Evolutionary conservation across 352 stramenopile genomes (phyloP).

Genomic region (Pythium grandisporangium): DNA sequence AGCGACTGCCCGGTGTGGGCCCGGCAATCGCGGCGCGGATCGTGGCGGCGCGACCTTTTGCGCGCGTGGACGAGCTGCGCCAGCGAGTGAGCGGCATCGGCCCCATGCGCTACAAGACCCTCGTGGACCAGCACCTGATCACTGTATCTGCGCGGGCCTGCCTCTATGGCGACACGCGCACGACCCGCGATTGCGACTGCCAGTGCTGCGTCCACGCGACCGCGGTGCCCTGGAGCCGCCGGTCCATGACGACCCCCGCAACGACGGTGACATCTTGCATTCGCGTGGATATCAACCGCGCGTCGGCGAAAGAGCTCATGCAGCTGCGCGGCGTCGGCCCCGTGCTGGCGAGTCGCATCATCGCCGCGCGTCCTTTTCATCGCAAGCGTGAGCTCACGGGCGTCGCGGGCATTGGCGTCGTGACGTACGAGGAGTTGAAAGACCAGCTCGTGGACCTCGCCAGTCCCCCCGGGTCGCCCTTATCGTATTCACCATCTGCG

Average conservation of each 20-base stretch:
- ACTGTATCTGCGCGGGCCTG: too few relatives aligned
- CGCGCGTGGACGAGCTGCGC: constrained; percentile 20
- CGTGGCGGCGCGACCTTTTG: constrained; percentile 32
- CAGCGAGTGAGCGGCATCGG: constrained; percentile 41
- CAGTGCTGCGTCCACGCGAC: too few relatives aligned
- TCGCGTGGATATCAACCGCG: constrained; percentile 37
- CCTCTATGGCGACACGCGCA: too few relatives aligned
- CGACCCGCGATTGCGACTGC: too few relatives aligned
- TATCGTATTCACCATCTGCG: background rate
- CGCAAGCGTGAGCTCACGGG: constrained; percentile 35
- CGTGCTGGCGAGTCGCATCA: constrained; percentile 27
- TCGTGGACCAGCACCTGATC: constrained; percentile 4
- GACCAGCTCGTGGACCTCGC: constrained; percentile 4
- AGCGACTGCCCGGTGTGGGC: constrained; percentile 32
- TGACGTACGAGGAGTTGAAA: constrained; percentile 31
- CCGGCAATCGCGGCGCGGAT: constrained; percentile 26
- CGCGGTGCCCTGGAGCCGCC: background rate
- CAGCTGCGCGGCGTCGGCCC: constrained; percentile 30
- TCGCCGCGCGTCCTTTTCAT: constrained; percentile 32
- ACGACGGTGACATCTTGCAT: background rate
- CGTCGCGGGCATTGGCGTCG: constrained; percentile 32
- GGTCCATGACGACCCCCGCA: background rate
- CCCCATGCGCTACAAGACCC: constrained; percentile 6
- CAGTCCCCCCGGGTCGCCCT: background rate
- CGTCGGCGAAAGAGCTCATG: constrained; percentile 22